Evolutionary conservation across 208 protist species (phyloP).

Genomic region (Crithidia thermophila): DNA sequence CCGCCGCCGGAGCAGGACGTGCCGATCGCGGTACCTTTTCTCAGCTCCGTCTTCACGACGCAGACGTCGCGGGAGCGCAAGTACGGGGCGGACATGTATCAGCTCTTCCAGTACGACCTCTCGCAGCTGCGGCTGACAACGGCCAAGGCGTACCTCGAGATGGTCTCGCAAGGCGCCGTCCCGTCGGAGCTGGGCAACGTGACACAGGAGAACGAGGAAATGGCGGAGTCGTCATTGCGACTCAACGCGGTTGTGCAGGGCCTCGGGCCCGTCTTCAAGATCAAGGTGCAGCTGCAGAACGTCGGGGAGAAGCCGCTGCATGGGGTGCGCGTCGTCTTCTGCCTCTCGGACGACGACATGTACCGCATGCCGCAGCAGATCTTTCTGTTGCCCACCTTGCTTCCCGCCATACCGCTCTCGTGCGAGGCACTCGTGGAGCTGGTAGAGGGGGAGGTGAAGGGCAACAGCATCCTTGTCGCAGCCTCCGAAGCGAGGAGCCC

Average conservation of each 20-base stretch:
- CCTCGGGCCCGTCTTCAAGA: constrained; percentile 91
- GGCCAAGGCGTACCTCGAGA: constrained; percentile 83
- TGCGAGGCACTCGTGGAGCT: constrained; percentile 68
- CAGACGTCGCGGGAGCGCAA: constrained; percentile 92
- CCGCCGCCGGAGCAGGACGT: constrained; percentile 93
- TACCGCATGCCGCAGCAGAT: constrained; percentile 64
- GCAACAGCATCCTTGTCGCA: constrained; percentile 68
- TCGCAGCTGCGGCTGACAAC: constrained; percentile 87
- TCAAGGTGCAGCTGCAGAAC: constrained; percentile 87
- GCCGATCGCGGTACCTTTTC: constrained; percentile 90
- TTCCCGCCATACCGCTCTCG: constrained; percentile 65
- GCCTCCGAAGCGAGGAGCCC: constrained; percentile 30
- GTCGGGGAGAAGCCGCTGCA: constrained; percentile 47
- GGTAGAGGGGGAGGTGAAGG: constrained; percentile 52
- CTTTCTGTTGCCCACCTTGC: constrained; percentile 62
- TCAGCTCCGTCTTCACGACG: constrained; percentile 94
- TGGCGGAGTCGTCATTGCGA: constrained; percentile 32
- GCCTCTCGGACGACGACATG: constrained; percentile 42
- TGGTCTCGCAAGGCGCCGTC: constrained; percentile 14
- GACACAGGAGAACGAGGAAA: constrained; percentile 28
- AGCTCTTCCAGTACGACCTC: constrained; percentile 93
- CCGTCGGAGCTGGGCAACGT: constrained; percentile 32
- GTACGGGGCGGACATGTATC: constrained; percentile 90
- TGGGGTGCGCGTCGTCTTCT: constrained; percentile 67
- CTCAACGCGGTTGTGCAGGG: constrained; percentile 87